Percentiles rank a stretch among this genome's conserved stretches.
phyloP scores from a whole-genome alignment of 352 stramenopile species.

The Phytophthora chlamydospora region DNA sequence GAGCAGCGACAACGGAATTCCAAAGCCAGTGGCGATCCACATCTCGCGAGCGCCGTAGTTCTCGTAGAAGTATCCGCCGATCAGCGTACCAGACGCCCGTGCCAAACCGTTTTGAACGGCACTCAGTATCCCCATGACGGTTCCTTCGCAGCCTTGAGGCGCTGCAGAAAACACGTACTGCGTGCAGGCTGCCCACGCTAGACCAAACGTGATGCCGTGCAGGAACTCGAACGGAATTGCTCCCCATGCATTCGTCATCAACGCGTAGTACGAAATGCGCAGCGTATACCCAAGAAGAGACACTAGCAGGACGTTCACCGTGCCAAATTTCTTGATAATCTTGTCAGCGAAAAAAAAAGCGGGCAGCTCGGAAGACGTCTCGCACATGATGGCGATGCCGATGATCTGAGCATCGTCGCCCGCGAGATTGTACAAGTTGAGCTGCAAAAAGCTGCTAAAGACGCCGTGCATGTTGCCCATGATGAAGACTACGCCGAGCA shows the following conservation, averaged over 20 bases:
- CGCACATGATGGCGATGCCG: conserved; percentile 71
- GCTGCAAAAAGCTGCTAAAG: conserved; percentile 71
- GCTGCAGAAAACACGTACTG: conserved; percentile 73
- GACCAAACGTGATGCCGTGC: conserved; percentile 72
- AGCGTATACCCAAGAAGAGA: conserved; percentile 66
- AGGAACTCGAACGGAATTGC: conserved; percentile 82
- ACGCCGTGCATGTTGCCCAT: conserved; percentile 82
- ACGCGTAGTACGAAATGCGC: conserved; percentile 67
- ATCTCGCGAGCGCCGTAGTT: conserved; percentile 65
- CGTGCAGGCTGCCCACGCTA: conserved; percentile 71
- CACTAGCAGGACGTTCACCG: conserved; percentile 67
- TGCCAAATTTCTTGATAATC: conserved; percentile 71
- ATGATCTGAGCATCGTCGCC: conserved; percentile 73
- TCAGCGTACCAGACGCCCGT: conserved; percentile 59
- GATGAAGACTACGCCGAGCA: conserved; percentile 70
- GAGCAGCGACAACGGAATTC: conserved; percentile 64
- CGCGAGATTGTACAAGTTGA: conserved; percentile 84
- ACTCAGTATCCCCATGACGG: conserved; percentile 75
- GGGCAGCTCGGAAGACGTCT: conserved; percentile 77
- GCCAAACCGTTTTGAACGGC: conserved; percentile 74
- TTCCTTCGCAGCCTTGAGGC: conserved; percentile 61
- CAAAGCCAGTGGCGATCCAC: conserved; percentile 68
- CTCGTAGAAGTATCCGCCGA: conserved; percentile 81
- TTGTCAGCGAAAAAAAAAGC: conserved; percentile 79
- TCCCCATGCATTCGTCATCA: conserved; percentile 79